Conservation (phyloP, 768 basidiomycete species). For the Hydnum rufescens region DNA sequence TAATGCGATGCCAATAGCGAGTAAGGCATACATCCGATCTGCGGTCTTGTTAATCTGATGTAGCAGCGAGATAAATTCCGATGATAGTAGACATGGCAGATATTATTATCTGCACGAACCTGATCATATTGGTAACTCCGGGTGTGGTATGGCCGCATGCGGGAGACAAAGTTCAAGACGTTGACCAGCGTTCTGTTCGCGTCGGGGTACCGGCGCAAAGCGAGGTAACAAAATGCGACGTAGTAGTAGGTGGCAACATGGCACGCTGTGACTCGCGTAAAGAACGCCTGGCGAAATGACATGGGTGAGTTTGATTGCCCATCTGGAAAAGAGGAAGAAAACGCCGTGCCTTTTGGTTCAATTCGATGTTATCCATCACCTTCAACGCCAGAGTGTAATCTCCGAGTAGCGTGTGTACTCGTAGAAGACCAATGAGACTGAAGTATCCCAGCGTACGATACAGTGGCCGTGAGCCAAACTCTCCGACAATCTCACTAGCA, state of each 20-base stretch:
- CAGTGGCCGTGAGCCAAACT: conserved; percentile 75
- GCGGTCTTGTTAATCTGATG: conserved; percentile 86
- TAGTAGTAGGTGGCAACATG: conserved; percentile 92
- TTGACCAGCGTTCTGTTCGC: conserved; percentile 86
- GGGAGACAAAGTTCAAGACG: conserved; percentile 85
- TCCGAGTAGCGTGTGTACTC: conserved; percentile 89
- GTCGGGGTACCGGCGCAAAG: conserved; percentile 85
- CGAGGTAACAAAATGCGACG: conserved; percentile 92
- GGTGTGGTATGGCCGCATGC: conserved; percentile 94
- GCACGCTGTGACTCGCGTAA: conserved; percentile 88
- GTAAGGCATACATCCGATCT: conserved; percentile 92
- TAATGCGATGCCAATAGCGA: conserved; percentile 82
- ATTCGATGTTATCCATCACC: conserved; percentile 83
- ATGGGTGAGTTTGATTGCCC: not conserved
- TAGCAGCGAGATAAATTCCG: not conserved
- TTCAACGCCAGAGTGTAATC: conserved; percentile 91
- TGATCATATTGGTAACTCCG: conserved; percentile 93
- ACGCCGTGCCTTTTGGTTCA: conserved; percentile 58
- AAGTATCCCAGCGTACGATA: conserved; percentile 96
- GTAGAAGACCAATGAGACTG: conserved; percentile 82
- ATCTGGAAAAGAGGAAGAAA: too few relatives aligned
- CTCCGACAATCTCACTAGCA: conserved; percentile 61
- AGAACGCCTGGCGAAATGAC: conserved; percentile 35
- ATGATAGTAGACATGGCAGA: conserved; percentile 6
- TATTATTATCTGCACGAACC: conserved; percentile 21